phyloP scores from a whole-genome alignment of 805 yeast species.

The Alloascoidea hylecoeti region DNA sequence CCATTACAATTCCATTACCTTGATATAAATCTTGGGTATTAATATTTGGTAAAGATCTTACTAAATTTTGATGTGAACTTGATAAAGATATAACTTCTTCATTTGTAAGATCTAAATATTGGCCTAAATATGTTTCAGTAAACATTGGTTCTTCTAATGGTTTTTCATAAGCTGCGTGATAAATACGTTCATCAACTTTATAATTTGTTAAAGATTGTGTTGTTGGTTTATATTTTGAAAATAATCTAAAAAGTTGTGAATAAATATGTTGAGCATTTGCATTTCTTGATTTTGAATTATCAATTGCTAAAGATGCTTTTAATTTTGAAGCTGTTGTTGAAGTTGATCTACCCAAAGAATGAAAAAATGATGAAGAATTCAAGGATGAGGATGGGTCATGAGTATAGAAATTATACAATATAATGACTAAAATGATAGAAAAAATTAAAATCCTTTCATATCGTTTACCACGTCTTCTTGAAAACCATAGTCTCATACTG shows the following conservation, averaged over 20 bases:
- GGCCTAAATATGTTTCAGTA: constrained; percentile 1
- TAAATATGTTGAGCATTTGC: background rate
- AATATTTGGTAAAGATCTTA: background rate
- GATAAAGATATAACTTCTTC: background rate
- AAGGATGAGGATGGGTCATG: no score
- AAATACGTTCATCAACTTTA: background rate
- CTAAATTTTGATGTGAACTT: background rate
- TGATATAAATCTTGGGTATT: constrained; percentile 22
- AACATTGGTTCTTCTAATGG: background rate
- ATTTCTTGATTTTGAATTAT: background rate
- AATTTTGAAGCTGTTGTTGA: no score
- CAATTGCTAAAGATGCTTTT: no score
- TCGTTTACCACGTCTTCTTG: no score
- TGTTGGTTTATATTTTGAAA: constrained; percentile 22
- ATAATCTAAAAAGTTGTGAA: background rate
- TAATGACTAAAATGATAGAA: no score
- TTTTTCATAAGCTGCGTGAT: background rate
- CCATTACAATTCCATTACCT: constrained; percentile 46
- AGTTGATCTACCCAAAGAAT: no score
- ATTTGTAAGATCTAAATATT: background rate
- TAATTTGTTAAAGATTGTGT: background rate
- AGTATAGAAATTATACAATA: no score
- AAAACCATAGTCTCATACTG: no score
- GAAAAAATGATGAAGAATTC: no score
- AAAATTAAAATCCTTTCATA: no score